Evolutionary conservation across 2,329 filamentous ascomycete species (phyloP).

Genomic region (Triangularia setosa): DNA sequence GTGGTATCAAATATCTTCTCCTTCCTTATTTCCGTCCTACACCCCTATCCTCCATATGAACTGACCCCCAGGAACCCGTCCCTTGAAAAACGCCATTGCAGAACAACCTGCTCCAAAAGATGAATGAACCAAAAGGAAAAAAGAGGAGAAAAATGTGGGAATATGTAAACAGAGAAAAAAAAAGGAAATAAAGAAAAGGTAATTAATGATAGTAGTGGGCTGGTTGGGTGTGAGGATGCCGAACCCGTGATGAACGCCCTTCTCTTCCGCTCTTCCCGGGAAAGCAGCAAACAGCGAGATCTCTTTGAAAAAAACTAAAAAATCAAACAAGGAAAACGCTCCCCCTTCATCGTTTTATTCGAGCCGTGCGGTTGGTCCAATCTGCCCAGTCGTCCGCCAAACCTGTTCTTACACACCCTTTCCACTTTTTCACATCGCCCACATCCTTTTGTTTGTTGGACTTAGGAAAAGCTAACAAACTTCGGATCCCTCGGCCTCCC

Average conservation of each 20-base stretch:
- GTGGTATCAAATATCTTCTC: not conserved
- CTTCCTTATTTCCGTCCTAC: not conserved
- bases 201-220: conserved; percentile 3
- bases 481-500: conserved; percentile 87
- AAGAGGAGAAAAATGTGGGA: not conserved
- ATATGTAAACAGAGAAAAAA: not conserved
- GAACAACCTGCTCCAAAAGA: not conserved
- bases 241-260: not conserved
- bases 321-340: not conserved
- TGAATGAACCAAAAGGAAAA: not conserved
- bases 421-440: not conserved
- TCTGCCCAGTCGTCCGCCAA: not conserved
- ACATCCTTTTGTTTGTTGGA: not conserved
- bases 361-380: not conserved
- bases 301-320: not conserved
- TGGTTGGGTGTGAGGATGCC: not conserved
- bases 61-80: not conserved
- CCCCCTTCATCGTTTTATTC: not conserved
- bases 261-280: no score
- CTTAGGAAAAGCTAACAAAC: conserved; percentile 84
- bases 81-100: not conserved
- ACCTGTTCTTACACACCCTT: no score
- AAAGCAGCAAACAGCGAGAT: not conserved
- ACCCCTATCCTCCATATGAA: not conserved
- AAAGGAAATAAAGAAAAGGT: not conserved